Conservation (phyloP, 140 eudicot species). For the Flaveria floridana region DNA sequence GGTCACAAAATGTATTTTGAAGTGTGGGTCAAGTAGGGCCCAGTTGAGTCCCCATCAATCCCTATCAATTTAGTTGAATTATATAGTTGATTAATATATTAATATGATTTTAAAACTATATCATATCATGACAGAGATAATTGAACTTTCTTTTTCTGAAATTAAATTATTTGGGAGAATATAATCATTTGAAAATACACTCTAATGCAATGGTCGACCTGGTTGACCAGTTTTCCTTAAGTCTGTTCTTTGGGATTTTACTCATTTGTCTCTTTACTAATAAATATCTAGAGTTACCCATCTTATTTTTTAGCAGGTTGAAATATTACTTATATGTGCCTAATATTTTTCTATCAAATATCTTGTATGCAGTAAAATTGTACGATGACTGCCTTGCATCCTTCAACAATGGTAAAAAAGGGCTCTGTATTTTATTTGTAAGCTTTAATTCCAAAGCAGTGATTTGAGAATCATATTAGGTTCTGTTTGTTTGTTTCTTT, state of each 20-base stretch:
- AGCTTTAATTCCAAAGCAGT: conserved; percentile 31
- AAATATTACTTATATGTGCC: background rate
- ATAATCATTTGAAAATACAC: background rate
- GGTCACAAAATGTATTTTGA: background rate
- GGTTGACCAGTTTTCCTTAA: background rate
- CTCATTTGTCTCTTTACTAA: background rate
- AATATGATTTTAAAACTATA: background rate
- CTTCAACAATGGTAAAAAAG: conserved; percentile 32
- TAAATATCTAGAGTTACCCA: background rate
- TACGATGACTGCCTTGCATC: conserved; percentile 18
- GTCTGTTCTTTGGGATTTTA: background rate
- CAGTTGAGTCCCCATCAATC: background rate
- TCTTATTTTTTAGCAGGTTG: background rate
- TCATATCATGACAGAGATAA: too few species aligned
- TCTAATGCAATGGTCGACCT: background rate
- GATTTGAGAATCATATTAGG: conserved; percentile 23
- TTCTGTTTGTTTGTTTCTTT: conserved; percentile 22
- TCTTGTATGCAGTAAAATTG: conserved; percentile 43
- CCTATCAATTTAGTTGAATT: background rate
- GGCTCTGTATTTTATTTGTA: conserved; percentile 34
- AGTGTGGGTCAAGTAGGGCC: background rate
- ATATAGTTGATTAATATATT: background rate
- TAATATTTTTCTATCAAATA: background rate
- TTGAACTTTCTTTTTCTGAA: background rate
- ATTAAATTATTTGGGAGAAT: background rate